A percentile compares a stretch with the other conserved stretches of the same genome.
Evolutionary conservation across 768 basidiomycete genomes (phyloP).

Genomic region (Heimioporus sp.): DNA sequence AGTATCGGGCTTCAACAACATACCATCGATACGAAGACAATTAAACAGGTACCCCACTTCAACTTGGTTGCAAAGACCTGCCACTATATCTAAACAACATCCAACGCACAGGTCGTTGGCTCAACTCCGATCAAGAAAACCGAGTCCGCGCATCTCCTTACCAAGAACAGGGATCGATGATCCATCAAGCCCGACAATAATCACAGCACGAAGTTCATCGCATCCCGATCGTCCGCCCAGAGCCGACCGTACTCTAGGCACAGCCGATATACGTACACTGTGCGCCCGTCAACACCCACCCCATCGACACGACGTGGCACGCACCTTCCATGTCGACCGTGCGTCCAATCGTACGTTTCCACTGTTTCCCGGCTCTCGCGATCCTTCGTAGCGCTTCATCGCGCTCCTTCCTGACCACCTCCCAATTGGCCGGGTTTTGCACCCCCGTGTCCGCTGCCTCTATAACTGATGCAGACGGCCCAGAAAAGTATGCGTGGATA

Average conservation of each 20-base stretch:
- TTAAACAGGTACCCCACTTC: no score
- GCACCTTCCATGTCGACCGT: constrained; percentile 91
- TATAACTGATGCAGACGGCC: constrained; percentile 63
- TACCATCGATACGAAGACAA: no score
- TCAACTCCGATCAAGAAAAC: no score
- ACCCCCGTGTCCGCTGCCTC: constrained; percentile 50
- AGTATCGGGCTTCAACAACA: no score
- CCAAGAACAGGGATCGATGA: no score
- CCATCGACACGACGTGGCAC: constrained; percentile 18
- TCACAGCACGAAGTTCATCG: constrained; percentile 46
- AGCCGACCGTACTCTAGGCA: constrained; percentile 88
- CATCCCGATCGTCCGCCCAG: constrained; percentile 79
- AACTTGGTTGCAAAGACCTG: no score
- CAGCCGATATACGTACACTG: constrained; percentile 84
- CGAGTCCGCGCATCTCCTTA: no score
- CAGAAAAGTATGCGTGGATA: constrained; percentile 90
- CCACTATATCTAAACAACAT: no score
- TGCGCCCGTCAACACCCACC: not conserved
- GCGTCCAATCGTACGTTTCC: constrained; percentile 86
- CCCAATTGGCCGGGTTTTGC: constrained; percentile 28
- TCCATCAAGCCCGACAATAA: not conserved
- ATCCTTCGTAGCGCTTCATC: constrained; percentile 77
- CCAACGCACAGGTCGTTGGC: no score
- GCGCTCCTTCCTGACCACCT: constrained; percentile 47
- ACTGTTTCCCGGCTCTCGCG: constrained; percentile 88